phyloP scores from a whole-genome alignment of 164 flowering plant species.

The Chloranthus sessilifolius region DNA sequence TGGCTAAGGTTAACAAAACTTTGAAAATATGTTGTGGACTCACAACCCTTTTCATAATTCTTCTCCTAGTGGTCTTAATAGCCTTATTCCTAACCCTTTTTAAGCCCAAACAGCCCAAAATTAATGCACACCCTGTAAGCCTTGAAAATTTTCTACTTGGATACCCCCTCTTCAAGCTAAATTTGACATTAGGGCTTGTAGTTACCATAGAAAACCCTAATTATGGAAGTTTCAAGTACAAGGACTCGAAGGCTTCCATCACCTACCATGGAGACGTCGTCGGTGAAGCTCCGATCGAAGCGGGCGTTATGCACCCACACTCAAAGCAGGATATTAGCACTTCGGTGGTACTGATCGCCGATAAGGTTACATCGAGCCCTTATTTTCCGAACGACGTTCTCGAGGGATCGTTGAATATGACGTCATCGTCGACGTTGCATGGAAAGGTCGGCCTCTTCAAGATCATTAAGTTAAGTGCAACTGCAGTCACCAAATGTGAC shows the following conservation, averaged over 20 bases:
- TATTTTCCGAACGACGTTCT: constrained; percentile 16
- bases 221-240: constrained; percentile 34
- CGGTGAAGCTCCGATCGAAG: constrained; percentile 27
- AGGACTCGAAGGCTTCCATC: constrained; percentile 18
- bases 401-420: constrained; percentile 29
- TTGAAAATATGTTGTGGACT: constrained; percentile 24
- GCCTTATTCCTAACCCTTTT: constrained; percentile 29
- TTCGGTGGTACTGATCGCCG: constrained; percentile 18
- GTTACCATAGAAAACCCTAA: constrained; percentile 30
- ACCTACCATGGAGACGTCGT: constrained; percentile 24
- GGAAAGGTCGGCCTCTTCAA: constrained; percentile 32
- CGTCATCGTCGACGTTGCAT: constrained; percentile 21
- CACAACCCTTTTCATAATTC: constrained; percentile 11
- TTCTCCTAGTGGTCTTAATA: constrained; percentile 17
- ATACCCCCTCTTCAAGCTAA: constrained; percentile 18
- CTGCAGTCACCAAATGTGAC: constrained; percentile 19
- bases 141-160: constrained; percentile 10
- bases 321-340: constrained; percentile 24
- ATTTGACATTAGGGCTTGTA: constrained; percentile 22
- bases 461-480: constrained; percentile 26
- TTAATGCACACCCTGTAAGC: constrained; percentile 16
- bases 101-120: constrained; percentile 30
- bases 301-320: constrained; percentile 23
- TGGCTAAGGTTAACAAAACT: too few relatives aligned
- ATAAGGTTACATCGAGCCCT: constrained; percentile 15